Conservation (phyloP, 805 yeast genomes). For the Saccharomycopsis sp. region DNA sequence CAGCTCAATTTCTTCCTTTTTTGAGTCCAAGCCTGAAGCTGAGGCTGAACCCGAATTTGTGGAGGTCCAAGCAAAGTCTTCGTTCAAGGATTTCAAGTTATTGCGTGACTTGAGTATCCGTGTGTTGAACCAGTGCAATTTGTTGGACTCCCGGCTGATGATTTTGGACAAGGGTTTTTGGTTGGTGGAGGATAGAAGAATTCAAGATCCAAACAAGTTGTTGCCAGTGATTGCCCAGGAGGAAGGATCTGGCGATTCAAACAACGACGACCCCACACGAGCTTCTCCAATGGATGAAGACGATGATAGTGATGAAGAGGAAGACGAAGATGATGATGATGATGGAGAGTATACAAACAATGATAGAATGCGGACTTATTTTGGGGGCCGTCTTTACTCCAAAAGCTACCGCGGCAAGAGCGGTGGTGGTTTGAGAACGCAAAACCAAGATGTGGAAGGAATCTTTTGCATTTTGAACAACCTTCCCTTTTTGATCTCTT, state of each 20-base stretch:
- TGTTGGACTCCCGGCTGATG: conserved; percentile 53
- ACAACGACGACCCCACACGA: too few species aligned
- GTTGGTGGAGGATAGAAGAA: conserved; percentile 31
- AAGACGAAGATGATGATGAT: conserved; percentile 10
- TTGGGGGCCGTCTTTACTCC: background rate
- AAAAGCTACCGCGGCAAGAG: too few species aligned
- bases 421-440: background rate
- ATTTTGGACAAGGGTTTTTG: conserved; percentile 47
- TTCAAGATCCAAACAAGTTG: conserved; percentile 31
- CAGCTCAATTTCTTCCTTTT: background rate
- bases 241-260: conserved; percentile 29
- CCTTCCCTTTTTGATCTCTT: conserved; percentile 74
- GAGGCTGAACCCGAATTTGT: background rate
- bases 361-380: background rate
- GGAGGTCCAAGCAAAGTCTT: background rate
- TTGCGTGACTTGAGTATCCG: conserved; percentile 35
- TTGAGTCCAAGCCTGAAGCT: background rate
- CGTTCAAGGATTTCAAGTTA: conserved; percentile 13
- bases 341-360: too few species aligned
- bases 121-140: conserved; percentile 54
- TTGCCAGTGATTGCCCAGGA: conserved; percentile 33
- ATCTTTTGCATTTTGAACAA: conserved; percentile 46
- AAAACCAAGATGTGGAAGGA: conserved; percentile 21
- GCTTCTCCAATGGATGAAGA: too few species aligned
- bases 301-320: conserved; percentile 24